Base-by-base conservation (phyloP, 2,329 filamentous ascomycete genomes). In the Cercospora beticola region DNA sequence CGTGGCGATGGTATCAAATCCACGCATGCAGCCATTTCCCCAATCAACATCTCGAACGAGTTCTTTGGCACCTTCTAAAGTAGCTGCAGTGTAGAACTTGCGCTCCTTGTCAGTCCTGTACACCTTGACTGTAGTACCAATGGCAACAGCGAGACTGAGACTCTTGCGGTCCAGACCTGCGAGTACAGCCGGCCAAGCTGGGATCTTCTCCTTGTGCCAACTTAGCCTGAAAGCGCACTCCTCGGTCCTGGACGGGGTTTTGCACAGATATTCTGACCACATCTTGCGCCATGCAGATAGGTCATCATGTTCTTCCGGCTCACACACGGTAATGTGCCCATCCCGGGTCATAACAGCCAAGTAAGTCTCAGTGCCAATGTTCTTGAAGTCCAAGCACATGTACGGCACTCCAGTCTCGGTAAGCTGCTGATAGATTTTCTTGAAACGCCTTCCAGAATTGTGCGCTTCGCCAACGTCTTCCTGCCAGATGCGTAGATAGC, bases 401-500 rank as follows among this genome's bases (percentile, higher is more conserved):
- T 87, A 91, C 0, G 89, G 88, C 12, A 87, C 83, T 56, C 92
- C 89, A 75, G 92, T 94, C 6, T 90, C 88, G 12, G 88, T 87
- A 40, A 80, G 83, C 72, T 87, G 81, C 83, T 89, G 78, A 81
- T 85, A 82, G 83, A 92, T 83, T 81, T 84, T 85, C 77, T 90
- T 92, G 84, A 97, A 98, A 62, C 94, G 90, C 33, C 91, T 88
- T 33, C 93, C 93, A 40, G 87, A 88, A 68, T 86, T 85, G 0
- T 90, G 89, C 1, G 91, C 86, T 60, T 95, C 91, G 1, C 90
- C 91, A 16, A 91, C 89, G 80, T 97, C 93, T 82, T 97, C 94
- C 69, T 92, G 90, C 94, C 94, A 98, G 72, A 98, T 86, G 78
- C 93, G 92, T 83, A 96, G 93, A 79, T 90, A 90, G 76, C 94